Base-by-base conservation (phyloP, 2,329 filamentous ascomycete species). In the Colletotrichum kahawae region DNA sequence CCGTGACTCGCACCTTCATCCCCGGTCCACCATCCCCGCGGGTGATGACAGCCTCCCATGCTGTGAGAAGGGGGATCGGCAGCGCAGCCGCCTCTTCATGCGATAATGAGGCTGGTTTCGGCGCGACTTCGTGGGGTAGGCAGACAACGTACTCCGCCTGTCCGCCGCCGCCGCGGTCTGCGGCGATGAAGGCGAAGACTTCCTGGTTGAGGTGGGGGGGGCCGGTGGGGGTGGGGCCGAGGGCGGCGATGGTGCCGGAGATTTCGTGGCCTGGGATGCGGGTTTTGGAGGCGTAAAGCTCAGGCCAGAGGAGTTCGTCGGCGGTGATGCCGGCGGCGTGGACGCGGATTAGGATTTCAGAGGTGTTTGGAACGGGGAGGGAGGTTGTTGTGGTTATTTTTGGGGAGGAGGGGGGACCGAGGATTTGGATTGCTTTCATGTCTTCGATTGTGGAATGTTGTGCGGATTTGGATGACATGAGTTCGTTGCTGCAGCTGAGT, bases 181-280 rank as follows among this genome's bases (percentile, higher is more conserved):
- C 75, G 13, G 72, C 56, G 5, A 82, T 77, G 78, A 83, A 81
- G n/a, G 77, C 79, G 65, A 79, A 82, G 6, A 83, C 80, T 10
- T 74, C 71, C 8, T 82, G 78, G 16, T 78, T 77, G 12, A 78
- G 24, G 0, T 21, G 10, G 5, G 78, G 24, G 2, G 74, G 18
- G 4, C 81, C 81, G 7, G 48, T 31, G 75, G 82, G 81, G 2
- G 57, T 51, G 1, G 80, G 77, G 0, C 81, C 81, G 2, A 84
- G 64, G 0, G 75, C 77, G 3, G 68, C 74, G n/a, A 85, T 71
- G 7, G 77, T 73, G 24, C 83, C 83, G 4, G 83, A 84, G 21
- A 85, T 72, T 31, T 85, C 83, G 57, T 84, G 83, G 0, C 83
- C 84, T 0, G 83, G 84, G 14, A 85, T 80, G 4, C 80, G 78